Conservation (phyloP, 1,284 basidiomycete species). For the Ustilago nuda region DNA sequence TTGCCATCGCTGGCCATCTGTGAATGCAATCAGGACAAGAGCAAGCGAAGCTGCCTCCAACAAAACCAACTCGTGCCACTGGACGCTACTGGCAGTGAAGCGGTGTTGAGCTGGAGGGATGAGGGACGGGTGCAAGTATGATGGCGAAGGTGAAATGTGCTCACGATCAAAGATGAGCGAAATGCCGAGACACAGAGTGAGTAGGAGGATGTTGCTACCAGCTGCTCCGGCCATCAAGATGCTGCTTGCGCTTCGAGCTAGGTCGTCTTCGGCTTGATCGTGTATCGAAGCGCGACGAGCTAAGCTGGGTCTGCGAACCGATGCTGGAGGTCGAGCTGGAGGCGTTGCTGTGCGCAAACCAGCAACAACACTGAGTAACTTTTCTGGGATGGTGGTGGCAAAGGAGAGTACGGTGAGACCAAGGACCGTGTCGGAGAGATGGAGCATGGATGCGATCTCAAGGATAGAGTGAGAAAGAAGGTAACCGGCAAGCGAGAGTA, state of each 20-base stretch:
- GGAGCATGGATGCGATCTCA: conserved; percentile 52
- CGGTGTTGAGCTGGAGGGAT: conserved; percentile 5
- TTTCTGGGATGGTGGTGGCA: conserved; percentile 68
- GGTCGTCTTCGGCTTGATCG: conserved; percentile 33
- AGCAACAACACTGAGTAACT: conserved; percentile 62
- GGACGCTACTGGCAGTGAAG: conserved; percentile 32
- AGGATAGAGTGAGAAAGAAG: conserved; percentile 63
- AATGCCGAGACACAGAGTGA: conserved; percentile 66
- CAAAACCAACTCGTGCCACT: conserved; percentile 39
- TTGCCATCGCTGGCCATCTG: conserved; percentile 47
- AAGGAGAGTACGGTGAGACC: conserved; percentile 66
- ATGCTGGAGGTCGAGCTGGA: conserved; percentile 12
- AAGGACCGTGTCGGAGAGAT: conserved; percentile 60
- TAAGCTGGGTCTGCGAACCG: conserved; percentile 21
- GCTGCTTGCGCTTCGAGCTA: conserved; percentile 55
- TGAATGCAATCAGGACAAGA: conserved; percentile 48
- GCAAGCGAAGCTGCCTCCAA: conserved; percentile 39
- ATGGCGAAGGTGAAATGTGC: background rate
- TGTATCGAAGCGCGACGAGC: conserved; percentile 30
- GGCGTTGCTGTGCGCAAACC: conserved; percentile 34
- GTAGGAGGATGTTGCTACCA: conserved; percentile 68
- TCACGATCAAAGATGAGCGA: conserved; percentile 51
- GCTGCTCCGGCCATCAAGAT: conserved; percentile 67
- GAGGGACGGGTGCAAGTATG: background rate
- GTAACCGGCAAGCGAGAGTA: conserved; percentile 63